phyloP scores from a whole-genome alignment of 2,329 filamentous ascomycete species.

The Chrysoporthe puriensis region DNA sequence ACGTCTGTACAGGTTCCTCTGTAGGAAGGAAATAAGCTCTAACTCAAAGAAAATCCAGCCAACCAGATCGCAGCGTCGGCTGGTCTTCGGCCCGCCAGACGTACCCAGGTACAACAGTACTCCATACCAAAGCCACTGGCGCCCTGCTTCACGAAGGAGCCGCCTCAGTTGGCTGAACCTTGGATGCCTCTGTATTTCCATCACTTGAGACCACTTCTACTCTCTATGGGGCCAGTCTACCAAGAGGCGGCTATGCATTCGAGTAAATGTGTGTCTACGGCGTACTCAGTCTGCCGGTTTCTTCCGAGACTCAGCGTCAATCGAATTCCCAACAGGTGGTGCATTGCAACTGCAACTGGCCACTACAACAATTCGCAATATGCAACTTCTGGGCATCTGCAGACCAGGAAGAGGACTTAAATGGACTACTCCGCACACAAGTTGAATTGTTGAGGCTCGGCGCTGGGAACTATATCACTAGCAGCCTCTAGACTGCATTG shows the following conservation, averaged over 20 bases:
- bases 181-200: neutral
- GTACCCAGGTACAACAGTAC: slow-evolving; percentile 10
- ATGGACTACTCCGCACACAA: neutral
- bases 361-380: neutral
- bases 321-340: neutral
- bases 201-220: neutral
- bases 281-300: neutral
- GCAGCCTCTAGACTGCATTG: neutral
- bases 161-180: neutral
- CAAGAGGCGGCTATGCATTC: neutral
- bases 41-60: neutral
- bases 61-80: neutral
- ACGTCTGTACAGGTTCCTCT: neutral
- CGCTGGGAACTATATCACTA: neutral
- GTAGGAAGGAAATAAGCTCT: neutral
- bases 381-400: slow-evolving; percentile 3
- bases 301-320: neutral
- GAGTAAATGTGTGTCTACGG: neutral
- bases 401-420: neutral
- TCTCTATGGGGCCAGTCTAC: neutral
- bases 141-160: neutral
- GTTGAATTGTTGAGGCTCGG: neutral
- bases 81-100: neutral
- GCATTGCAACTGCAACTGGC: neutral
- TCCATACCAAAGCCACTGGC: neutral